phyloP scores from a whole-genome alignment of 176 grass and related monocot genomes.

The Calamus simplicifolius region DNA sequence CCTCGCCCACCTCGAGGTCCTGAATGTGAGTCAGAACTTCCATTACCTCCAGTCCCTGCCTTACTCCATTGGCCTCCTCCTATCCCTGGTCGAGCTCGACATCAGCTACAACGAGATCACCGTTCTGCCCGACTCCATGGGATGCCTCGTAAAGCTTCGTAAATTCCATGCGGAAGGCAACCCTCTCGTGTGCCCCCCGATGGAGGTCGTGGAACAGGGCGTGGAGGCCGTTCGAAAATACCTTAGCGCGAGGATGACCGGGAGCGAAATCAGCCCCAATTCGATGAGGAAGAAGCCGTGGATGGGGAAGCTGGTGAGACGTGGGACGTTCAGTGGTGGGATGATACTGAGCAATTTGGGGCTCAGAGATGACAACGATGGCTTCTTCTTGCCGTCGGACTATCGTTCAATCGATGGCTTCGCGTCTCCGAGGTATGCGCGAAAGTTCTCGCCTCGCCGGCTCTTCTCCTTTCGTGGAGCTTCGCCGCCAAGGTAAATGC shows the following conservation, averaged over 20 bases:
- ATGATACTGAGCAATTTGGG: conserved; percentile 27
- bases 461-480: conserved; percentile 63
- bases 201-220: conserved; percentile 18
- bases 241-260: conserved; percentile 7
- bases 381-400: conserved; percentile 55
- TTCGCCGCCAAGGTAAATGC: conserved; percentile 33
- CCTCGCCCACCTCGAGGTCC: conserved; percentile 15
- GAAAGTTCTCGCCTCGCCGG: conserved; percentile 63
- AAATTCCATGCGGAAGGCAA: conserved; percentile 23
- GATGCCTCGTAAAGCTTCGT: conserved; percentile 17
- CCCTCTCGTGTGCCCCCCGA: conserved; percentile 11
- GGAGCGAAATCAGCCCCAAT: too few species aligned
- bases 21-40: conserved; percentile 27
- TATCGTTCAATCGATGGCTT: conserved; percentile 60
- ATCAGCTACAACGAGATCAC: conserved; percentile 25
- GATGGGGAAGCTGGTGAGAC: conserved; percentile 13
- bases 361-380: conserved; percentile 31
- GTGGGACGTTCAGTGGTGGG: conserved; percentile 13
- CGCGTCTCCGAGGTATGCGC: conserved; percentile 58
- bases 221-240: conserved; percentile 10
- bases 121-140: conserved; percentile 22
- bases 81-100: conserved; percentile 19
- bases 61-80: conserved; percentile 14
- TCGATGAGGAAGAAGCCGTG: conserved; percentile 1
- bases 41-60: conserved; percentile 16